Base-by-base conservation (phyloP, 768 basidiomycete species). In the Fomitopsis serialis region DNA sequence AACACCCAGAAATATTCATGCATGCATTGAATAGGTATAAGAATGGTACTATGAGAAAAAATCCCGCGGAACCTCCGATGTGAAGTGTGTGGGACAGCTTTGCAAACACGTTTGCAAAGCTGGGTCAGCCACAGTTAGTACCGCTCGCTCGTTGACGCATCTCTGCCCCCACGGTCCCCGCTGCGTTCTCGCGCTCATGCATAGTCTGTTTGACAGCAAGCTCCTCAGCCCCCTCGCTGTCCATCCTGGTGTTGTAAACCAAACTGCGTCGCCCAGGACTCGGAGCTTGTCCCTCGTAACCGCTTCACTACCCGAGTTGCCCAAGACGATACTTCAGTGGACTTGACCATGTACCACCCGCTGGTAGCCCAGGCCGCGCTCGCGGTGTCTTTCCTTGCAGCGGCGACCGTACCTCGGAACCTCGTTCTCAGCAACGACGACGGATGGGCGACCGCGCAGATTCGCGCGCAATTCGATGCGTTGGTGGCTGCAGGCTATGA, bases 371-470 rank as follows among this genome's bases (percentile, higher is more conserved):
- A 40, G 37, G 37, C 37, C 15, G 15, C 37, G 6, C 19, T 40
- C 37, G 37, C 37, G 37, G 15, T 40, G 15, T 40, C 37, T 5
- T 15, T 40, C 15, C 37, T 40, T 11, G 29, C 29, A 19, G 19
- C 37, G 8, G 15, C 37, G 19, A 40, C 5, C 37, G 8, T 19
- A 15, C 37, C 37, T 15, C 44, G 52, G 34, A 66, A 66, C 22
- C 57, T 71, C 24, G 27, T 71, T 4, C 49, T 69, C 23, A 61
- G 67, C 0, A 70, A 71, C 58, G 69, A 71, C 55, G 69, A 71
- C 47, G 70, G 70, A 5, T 79, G 78, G 78, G 77, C 78, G 3
- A 70, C 69, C 1, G 76, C 76, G 25, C 66, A 70, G 45, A 71
- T 79, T 35, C 73, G 77, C 15, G 74, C 73, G 0, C 70, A 75